phyloP scores from a whole-genome alignment of 2,329 filamentous ascomycete genomes.

The Hymenoscyphus occultus region DNA sequence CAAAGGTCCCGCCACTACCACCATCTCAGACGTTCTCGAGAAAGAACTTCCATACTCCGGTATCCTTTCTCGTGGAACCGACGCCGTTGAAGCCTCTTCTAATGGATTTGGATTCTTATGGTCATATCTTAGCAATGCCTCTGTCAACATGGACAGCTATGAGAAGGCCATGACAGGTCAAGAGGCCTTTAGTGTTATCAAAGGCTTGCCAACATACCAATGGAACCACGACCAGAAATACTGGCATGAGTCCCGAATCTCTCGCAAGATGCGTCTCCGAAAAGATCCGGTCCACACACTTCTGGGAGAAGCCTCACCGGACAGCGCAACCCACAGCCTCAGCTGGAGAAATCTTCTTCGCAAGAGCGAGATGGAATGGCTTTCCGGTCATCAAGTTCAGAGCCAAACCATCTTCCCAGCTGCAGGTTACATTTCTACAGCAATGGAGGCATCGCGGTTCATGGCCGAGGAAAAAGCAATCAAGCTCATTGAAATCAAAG shows the following conservation, averaged over 20 bases:
- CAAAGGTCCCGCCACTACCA: slow-evolving; percentile 7
- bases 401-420: slow-evolving; percentile 41
- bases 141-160: background rate
- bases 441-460: slow-evolving; percentile 38
- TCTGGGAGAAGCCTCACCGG: slow-evolving; percentile 11
- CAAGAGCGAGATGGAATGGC: slow-evolving; percentile 36
- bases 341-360: too few relatives aligned
- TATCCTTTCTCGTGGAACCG: too few relatives aligned
- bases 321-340: too few relatives aligned
- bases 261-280: background rate
- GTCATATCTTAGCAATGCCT: slow-evolving; percentile 28
- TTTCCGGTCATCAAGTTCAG: slow-evolving; percentile 43
- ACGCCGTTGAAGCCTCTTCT: too few relatives aligned
- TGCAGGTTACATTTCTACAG: slow-evolving; percentile 47
- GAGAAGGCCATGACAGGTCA: slow-evolving; percentile 34
- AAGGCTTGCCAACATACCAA: slow-evolving; percentile 20
- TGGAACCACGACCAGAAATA: slow-evolving; percentile 19
- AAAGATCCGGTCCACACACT: slow-evolving; percentile 14
- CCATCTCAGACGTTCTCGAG: too few relatives aligned
- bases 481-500: slow-evolving; percentile 35
- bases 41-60: too few relatives aligned
- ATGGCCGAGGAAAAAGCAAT: slow-evolving; percentile 7
- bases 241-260: slow-evolving; percentile 21
- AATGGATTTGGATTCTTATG: slow-evolving; percentile 25
- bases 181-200: background rate